These are phyloP conservation scores for Incumbomyces delicatus DNA, from an alignment of 2,329 filamentous ascomycete species.

Conservation along the genomic window DNA sequence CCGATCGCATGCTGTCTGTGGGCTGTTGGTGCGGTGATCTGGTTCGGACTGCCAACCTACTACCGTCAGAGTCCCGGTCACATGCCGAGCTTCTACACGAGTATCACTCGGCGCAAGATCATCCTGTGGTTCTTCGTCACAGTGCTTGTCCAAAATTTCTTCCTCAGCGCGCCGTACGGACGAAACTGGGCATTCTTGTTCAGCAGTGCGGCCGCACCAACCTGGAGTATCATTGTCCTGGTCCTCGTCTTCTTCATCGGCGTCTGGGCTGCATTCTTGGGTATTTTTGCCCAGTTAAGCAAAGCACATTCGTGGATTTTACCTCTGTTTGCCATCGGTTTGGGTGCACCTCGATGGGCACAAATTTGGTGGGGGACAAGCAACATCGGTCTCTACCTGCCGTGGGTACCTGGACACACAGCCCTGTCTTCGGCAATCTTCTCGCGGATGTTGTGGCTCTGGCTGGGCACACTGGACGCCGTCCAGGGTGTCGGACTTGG, in stretches of 20 bases:
- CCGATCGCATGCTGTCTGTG: constrained; percentile 51
- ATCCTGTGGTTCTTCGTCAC: constrained; percentile 58
- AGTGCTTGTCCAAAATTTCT: constrained; percentile 58
- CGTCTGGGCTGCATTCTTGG: constrained; percentile 47
- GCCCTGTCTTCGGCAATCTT: constrained; percentile 42
- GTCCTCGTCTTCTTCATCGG: constrained; percentile 39
- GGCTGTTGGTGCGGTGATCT: constrained; percentile 46
- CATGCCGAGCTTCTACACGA: constrained; percentile 56
- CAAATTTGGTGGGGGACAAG: constrained; percentile 59
- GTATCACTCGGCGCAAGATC: constrained; percentile 53
- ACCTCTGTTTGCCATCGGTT: constrained; percentile 52
- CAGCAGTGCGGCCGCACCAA: constrained; percentile 45
- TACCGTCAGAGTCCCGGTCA: constrained; percentile 56
- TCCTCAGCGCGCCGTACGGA: constrained; percentile 55
- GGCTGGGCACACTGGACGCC: constrained; percentile 56
- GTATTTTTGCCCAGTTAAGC: constrained; percentile 45
- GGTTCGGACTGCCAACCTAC: constrained; percentile 55
- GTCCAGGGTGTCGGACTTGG: constrained; percentile 58
- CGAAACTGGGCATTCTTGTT: constrained; percentile 59
- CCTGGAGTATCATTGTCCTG: constrained; percentile 49
- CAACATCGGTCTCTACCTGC: constrained; percentile 51
- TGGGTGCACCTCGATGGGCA: constrained; percentile 56
- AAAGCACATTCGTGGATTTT: constrained; percentile 56
- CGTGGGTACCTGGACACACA: constrained; percentile 49
- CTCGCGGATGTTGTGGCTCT: constrained; percentile 53